Evolutionary conservation across 1,284 basidiomycete genomes (phyloP), one percentile per base, ranked within the genome.

Genomic region (Inonotus hispidus): DNA sequence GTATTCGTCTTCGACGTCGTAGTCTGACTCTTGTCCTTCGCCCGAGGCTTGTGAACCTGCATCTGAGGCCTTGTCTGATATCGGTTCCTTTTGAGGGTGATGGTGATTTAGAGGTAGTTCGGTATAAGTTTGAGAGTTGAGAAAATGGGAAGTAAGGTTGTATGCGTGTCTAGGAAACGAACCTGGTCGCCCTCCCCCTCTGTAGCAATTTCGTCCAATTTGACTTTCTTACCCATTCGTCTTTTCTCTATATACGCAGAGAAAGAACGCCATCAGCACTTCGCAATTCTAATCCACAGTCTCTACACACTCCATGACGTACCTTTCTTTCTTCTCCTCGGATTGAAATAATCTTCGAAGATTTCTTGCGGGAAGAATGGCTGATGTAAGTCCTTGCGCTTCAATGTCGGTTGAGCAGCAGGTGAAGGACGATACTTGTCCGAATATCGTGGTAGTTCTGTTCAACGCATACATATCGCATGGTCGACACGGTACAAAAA

Each of bases 1-100:
- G 66, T 89, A 90, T 70, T 91, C 88, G 68, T 91, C 89, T 43
- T 92, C 89, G 38, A 89, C 88, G 64, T 92, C 90, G 68, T 92
- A 92, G 70, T 91, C 90, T 45, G 83, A 82, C 39, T 82, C 82
- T 25, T 49, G 13, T 49, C 25, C 19, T 13, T 71, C 80, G 46
- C 70, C 79, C 67, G 85, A 82, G 46, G 70, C 79, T 67, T 86
- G 82, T 3, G 86, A 88, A 21, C 81, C 85, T 25, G 70, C 77
- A 11, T 88, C 83, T 49, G 87, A 89, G 7, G 75, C 76, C 62
- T 86, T 85, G 5, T 84, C 84, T 32, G 77, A 80, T 1, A 85
- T 85, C 66, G 88, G 85, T 64, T 85, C 85, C 84, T 88, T 63
- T 19, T 8, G n/a, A 25, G 11, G 1, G 16, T 41, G 37, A 56